A percentile compares a stretch with the other conserved stretches of the same genome.
Conservation (phyloP, 768 basidiomycete genomes). For the Boletus sensibilis region DNA sequence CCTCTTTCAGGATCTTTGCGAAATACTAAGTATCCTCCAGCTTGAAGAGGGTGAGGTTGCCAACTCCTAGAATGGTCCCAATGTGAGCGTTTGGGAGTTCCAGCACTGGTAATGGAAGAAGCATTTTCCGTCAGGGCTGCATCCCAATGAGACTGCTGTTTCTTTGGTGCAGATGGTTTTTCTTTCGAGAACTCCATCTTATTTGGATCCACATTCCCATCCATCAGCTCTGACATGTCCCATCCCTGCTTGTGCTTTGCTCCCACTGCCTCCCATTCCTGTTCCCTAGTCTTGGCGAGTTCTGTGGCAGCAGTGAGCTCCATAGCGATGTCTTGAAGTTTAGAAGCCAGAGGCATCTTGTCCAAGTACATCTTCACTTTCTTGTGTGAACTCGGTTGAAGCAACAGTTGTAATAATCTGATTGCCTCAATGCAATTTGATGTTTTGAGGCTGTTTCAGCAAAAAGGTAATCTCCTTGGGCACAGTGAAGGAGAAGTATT, state of each 20-base stretch:
- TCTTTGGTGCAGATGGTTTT: conserved; percentile 78
- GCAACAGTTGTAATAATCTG: no score
- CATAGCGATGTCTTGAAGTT: conserved; percentile 69
- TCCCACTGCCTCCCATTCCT: conserved; percentile 42
- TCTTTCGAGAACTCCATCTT: conserved; percentile 66
- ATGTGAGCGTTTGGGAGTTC: conserved; percentile 85
- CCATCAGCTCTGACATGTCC: conserved; percentile 64
- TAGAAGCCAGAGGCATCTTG: conserved; percentile 84
- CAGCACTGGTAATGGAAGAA: conserved; percentile 42
- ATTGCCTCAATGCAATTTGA: no score
- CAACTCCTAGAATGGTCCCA: conserved; percentile 99
- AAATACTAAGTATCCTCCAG: conserved; percentile 98
- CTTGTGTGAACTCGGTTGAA: no score
- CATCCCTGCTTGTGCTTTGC: conserved; percentile 77
- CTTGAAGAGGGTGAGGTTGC: conserved; percentile 97
- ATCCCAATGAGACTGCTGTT: conserved; percentile 95
- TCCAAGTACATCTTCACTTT: conserved; percentile 85
- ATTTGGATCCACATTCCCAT: conserved; percentile 67
- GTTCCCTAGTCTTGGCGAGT: conserved; percentile 37
- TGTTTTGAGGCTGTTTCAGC: no score
- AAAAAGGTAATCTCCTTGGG: no score
- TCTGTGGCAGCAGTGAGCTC: conserved; percentile 56
- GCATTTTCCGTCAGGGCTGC: conserved; percentile 76
- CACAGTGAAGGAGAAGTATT: no score
- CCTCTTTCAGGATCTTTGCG: conserved; percentile 91